Base-by-base conservation (phyloP, 495 filamentous ascomycete species). In the Tuber borchii region DNA sequence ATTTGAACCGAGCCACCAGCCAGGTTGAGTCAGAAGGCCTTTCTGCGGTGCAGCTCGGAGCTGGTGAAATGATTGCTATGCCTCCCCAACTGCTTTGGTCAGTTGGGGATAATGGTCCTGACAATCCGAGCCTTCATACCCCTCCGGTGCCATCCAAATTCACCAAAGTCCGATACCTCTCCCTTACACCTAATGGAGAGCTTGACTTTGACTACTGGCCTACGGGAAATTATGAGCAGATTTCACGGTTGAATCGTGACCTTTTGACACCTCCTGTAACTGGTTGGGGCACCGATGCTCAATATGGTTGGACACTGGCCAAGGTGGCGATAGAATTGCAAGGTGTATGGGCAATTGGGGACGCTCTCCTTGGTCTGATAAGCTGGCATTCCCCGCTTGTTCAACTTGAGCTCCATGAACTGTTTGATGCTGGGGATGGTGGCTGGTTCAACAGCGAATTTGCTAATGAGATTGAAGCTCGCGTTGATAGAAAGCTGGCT, bases 321-420 rank as follows among this genome's bases (percentile, higher is more conserved):
- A 48, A 19, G 45, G 45, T 0, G 6, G 69, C 69, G 8, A 43
- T 71, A 17, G 31, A 71, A n/a, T 16, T 71, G 34, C 37, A 17
- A 22, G 69, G 69, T n/a, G n/a, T n/a, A n/a, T n/a, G n/a, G n/a
- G n/a, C n/a, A n/a, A n/a, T n/a, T n/a, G n/a, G n/a, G n/a, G 69
- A 71, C 42, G 69, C 69, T 20, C 37, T 71, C n/a, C 37, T 71
- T 42, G 69, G 69, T 20, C 69, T 71, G 1, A 42, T 43, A 19
- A 71, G 69, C 31, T 71, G 69, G 69, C 17, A n/a, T 22, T 71
- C 69, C 43, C 69, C 69, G 8, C 69, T 71, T 39, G 69, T 71
- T 8, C 69, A 71, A n/a, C 43, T 40, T 16, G 69, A 71, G 34
- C 69, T 71, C 4, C 37, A 42, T 71, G n/a, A n/a, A n/a, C n/a